These are phyloP conservation scores for Russula virescens DNA, from an alignment of 768 basidiomycete species.

Conservation along the genomic window DNA sequence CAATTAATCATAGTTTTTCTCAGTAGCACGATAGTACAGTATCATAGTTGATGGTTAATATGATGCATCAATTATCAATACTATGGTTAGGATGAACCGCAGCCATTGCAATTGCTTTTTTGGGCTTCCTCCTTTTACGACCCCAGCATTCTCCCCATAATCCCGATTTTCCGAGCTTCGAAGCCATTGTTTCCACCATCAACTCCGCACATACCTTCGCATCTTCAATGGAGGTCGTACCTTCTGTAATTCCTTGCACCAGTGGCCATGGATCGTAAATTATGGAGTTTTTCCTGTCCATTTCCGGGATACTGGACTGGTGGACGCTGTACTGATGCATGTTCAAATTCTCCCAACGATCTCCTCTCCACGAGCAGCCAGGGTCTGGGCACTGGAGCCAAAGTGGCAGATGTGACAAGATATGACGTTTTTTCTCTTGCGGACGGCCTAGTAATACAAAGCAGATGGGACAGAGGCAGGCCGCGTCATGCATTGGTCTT, in stretches of 20 bases:
- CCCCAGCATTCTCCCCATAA: background rate
- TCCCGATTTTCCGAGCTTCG: background rate
- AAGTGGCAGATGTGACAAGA: background rate
- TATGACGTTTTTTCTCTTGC: conserved; percentile 1
- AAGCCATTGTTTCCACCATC: background rate
- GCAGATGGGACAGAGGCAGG: background rate
- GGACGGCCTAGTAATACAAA: background rate
- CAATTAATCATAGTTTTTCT: too few relatives aligned
- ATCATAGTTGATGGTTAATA: too few relatives aligned
- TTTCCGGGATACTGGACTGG: background rate
- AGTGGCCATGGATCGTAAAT: conserved; percentile 6
- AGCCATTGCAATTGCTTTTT: too few relatives aligned
- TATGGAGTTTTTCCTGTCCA: background rate
- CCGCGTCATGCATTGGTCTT: background rate
- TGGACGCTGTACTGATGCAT: background rate
- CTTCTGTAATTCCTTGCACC: background rate
- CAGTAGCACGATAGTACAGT: too few relatives aligned
- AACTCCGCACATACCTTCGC: background rate
- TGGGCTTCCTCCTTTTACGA: background rate
- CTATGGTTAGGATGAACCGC: too few relatives aligned
- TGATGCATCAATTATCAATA: too few relatives aligned
- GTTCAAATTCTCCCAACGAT: background rate
- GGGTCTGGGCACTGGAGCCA: background rate
- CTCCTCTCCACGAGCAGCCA: conserved; percentile 11
- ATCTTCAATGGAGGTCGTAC: background rate